Evolutionary conservation across 352 stramenopile species (phyloP), one percentile per base, ranked within the genome.

Genomic region (Globisporangium nodosum): DNA sequence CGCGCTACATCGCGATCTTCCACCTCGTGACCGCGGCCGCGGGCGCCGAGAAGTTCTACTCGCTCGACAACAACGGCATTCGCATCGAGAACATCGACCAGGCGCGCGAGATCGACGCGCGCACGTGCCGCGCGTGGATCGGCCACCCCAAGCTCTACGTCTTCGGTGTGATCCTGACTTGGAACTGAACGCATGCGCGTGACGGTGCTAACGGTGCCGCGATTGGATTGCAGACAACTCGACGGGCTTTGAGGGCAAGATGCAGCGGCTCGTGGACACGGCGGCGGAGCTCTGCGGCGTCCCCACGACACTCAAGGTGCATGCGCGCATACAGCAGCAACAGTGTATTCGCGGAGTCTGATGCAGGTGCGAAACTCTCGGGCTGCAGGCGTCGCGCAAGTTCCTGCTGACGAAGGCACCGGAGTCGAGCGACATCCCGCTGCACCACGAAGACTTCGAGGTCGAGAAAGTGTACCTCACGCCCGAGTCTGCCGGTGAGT

Each of bases 31-130:
- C 86, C 16, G 96, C 97, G 3, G 96, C 97, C 3, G 78, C 96
- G 52, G 96, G 96, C 50, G 97, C 97, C 11, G 90, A 97, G 56
- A 81, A 89, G 58, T 98, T 96, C 67, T 99, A 99, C 73, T 96
- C 96, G 16, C 71, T 98, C 42, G 95, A 98, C 27, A 99, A 98
- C 68, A 99, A 99, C 73, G 78, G 78, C 48, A 96, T 93, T 30
- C 79, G 97, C 43, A 98, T 88, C n/a, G 96, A 99, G 81, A 93
- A 79, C 15, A 70, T 95, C 27, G 89, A 98, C 27, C 52, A 96
- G 63, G 94, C 96, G n/a, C 74, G 76, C 4, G 80, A 81, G n/a
- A 70, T 97, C 48, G 96, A 99, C 69, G 63, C 68, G 31, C 80
- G 78, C 52, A 90, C 85, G 7, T 90, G 78, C 60, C 71, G 67